A percentile compares a stretch with the other conserved stretches of the same genome.
phyloP scores from a whole-genome alignment of 2,329 filamentous ascomycete species.

The Rutstroemia sp. region DNA sequence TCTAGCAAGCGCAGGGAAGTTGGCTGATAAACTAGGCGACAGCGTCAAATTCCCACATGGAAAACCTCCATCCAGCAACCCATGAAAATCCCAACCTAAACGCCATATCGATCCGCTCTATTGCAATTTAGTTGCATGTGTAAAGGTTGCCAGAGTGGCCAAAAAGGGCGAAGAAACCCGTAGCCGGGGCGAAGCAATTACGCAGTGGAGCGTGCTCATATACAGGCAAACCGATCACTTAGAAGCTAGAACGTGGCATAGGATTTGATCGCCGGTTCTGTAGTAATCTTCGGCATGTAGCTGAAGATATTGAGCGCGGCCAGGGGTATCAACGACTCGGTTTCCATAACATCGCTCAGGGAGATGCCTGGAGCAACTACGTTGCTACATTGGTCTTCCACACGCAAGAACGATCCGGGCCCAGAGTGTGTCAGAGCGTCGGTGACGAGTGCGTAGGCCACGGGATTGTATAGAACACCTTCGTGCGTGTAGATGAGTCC shows the following conservation, averaged over 20 bases:
- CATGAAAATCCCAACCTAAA: no score
- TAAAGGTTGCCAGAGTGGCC: no score
- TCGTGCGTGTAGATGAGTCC: neutral
- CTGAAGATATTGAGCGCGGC: neutral
- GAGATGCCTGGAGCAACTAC: neutral
- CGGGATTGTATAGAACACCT: neutral
- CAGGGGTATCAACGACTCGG: neutral
- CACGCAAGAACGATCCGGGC: neutral
- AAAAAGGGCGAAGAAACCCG: no score
- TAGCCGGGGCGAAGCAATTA: no score
- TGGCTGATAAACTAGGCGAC: no score
- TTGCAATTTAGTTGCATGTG: no score
- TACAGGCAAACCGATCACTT: neutral
- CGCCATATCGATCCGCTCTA: no score
- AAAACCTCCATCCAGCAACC: no score
- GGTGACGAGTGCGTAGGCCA: slow-evolving; percentile 1
- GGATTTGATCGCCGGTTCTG: neutral
- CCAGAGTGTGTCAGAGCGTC: neutral
- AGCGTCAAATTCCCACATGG: no score
- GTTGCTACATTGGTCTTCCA: neutral
- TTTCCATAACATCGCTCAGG: slow-evolving; percentile 1
- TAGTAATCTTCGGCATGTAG: neutral
- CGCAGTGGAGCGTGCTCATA: no score
- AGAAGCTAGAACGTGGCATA: slow-evolving; percentile 4
- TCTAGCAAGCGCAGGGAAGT: no score